phyloP scores from a whole-genome alignment of 2,329 filamentous ascomycete species.

The Curvularia verruculosa region DNA sequence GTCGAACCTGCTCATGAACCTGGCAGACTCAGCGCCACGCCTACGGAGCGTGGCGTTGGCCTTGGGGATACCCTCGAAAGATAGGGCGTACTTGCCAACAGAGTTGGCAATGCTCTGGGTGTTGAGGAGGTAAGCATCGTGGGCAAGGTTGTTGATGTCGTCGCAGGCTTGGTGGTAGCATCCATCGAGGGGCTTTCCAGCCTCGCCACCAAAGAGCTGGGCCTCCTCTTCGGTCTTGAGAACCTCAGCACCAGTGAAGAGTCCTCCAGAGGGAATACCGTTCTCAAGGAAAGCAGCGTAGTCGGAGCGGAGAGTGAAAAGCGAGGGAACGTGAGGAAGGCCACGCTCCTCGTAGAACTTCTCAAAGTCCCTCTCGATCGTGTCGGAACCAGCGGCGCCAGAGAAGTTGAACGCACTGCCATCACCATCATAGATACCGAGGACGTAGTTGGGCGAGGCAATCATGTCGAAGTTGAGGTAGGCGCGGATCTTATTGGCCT shows the following conservation, averaged over 20 bases:
- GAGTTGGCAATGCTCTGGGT: slow-evolving; percentile 49
- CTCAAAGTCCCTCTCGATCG: slow-evolving; percentile 46
- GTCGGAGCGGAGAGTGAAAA: slow-evolving; percentile 49
- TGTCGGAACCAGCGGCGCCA: slow-evolving; percentile 45
- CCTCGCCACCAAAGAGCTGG: slow-evolving; percentile 46
- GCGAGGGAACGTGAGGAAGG: slow-evolving; percentile 40
- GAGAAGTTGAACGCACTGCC: slow-evolving; percentile 47
- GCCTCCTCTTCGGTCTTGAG: slow-evolving; percentile 49
- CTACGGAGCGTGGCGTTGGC: slow-evolving; percentile 35
- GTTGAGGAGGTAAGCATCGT: slow-evolving; percentile 48
- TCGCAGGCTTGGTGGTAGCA: slow-evolving; percentile 51
- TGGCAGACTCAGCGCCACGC: slow-evolving; percentile 36
- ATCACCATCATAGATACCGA: slow-evolving; percentile 50
- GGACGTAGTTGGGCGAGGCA: slow-evolving; percentile 49
- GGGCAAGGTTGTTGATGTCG: slow-evolving; percentile 44
- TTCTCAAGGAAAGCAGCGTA: slow-evolving; percentile 52
- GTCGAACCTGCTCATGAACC: slow-evolving; percentile 34
- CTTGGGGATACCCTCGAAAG: slow-evolving; percentile 46
- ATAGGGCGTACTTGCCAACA: slow-evolving; percentile 47
- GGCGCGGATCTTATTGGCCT: slow-evolving; percentile 48
- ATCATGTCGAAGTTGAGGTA: slow-evolving; percentile 56
- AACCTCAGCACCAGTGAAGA: slow-evolving; percentile 51
- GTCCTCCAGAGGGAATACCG: slow-evolving; percentile 49
- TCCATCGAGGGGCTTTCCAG: slow-evolving; percentile 45
- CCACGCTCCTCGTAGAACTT: slow-evolving; percentile 46